phyloP scores from a whole-genome alignment of 768 basidiomycete species.

The Auriculariales sp. region DNA sequence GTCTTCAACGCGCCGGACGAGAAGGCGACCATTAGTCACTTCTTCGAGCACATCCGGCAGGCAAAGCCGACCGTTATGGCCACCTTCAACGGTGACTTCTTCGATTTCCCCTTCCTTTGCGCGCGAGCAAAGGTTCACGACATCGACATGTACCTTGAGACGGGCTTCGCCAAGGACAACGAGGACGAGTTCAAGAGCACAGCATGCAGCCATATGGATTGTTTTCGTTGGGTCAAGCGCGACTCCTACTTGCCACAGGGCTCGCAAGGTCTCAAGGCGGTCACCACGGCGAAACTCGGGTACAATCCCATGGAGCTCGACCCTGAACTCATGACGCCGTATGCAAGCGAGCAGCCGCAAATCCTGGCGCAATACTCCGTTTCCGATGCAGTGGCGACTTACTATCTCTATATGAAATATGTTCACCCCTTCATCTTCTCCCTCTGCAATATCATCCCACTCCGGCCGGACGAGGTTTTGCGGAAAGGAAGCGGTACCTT shows the following conservation, averaged over 20 bases:
- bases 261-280: constrained; percentile 95
- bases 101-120: constrained; percentile 95
- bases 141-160: constrained; percentile 94
- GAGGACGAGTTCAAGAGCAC: constrained; percentile 94
- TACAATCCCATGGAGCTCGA: constrained; percentile 96
- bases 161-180: constrained; percentile 76
- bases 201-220: constrained; percentile 94
- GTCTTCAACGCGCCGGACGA: constrained; percentile 92
- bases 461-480: constrained; percentile 91
- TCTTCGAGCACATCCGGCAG: constrained; percentile 89
- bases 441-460: constrained; percentile 94
- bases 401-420: constrained; percentile 99
- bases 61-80: constrained; percentile 94
- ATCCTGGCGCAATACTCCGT: constrained; percentile 93
- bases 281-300: constrained; percentile 89
- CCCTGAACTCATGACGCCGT: constrained; percentile 99
- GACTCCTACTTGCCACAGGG: constrained; percentile 98
- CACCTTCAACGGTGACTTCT: constrained; percentile 97
- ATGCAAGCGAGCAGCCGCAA: constrained; percentile 93
- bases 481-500: constrained; percentile 93
- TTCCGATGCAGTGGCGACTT: constrained; percentile 99
- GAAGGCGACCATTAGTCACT: constrained; percentile 66
- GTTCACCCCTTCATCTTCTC: constrained; percentile 99
- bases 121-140: constrained; percentile 76
- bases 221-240: constrained; percentile 98